phyloP scores from a whole-genome alignment of 169 alveolate species.

The Plasmodium malariae region DNA sequence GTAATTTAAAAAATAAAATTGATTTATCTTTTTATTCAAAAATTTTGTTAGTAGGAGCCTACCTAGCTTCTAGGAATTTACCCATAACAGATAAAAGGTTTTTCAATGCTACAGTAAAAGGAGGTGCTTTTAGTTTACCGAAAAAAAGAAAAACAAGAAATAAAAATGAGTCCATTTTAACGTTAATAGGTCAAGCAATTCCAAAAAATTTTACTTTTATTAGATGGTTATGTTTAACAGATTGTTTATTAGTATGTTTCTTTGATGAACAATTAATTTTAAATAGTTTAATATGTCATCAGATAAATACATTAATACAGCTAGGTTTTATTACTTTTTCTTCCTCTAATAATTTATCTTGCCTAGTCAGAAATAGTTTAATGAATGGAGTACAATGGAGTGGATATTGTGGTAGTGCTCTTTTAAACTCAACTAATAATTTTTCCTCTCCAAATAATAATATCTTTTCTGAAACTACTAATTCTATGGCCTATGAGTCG shows the following conservation, averaged over 20 bases:
- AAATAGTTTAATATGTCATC: slow-evolving; percentile 75
- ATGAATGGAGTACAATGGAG: slow-evolving; percentile 80
- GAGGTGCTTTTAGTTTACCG: slow-evolving; percentile 75
- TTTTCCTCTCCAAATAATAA: slow-evolving; percentile 41
- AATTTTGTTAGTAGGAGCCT: slow-evolving; percentile 71
- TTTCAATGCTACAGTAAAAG: slow-evolving; percentile 77
- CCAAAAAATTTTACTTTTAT: slow-evolving; percentile 77
- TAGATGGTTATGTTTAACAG: slow-evolving; percentile 77
- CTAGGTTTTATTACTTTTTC: slow-evolving; percentile 62
- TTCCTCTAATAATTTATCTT: slow-evolving; percentile 48
- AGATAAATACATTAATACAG: slow-evolving; percentile 66
- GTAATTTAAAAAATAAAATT: slow-evolving; percentile 73
- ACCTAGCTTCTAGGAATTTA: slow-evolving; percentile 68
- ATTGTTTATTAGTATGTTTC: slow-evolving; percentile 73
- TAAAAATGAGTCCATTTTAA: slow-evolving; percentile 75
- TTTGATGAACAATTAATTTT: slow-evolving; percentile 61
- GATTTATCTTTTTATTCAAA: slow-evolving; percentile 76
- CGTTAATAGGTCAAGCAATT: slow-evolving; percentile 69
- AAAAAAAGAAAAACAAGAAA: slow-evolving; percentile 59
- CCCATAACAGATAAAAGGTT: slow-evolving; percentile 74
- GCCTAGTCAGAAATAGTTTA: slow-evolving; percentile 67
- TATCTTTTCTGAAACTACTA: slow-evolving; percentile 31
- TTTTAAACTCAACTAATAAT: slow-evolving; percentile 58
- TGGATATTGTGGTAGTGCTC: slow-evolving; percentile 75
- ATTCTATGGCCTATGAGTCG: slow-evolving; percentile 26